Evolutionary conservation across 225 moss, liverwort and hornwort genomes (phyloP).

Genomic region (Polytrichum commune): DNA sequence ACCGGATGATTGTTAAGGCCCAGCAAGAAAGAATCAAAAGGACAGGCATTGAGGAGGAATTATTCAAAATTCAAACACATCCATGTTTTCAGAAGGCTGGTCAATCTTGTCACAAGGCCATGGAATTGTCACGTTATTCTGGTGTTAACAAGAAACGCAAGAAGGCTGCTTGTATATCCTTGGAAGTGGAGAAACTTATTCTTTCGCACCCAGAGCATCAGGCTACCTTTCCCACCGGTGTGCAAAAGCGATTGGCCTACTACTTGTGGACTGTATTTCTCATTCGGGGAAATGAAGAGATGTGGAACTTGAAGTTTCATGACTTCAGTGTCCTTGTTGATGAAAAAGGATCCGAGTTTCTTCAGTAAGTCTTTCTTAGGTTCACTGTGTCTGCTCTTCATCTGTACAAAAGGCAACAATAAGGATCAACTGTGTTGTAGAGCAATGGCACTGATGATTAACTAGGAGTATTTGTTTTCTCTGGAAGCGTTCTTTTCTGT

Average conservation of each 20-base stretch:
- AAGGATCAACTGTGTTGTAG: too few relatives aligned
- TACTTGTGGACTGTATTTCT: conserved; percentile 34
- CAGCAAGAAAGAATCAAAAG: conserved; percentile 24
- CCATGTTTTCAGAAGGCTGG: conserved; percentile 23
- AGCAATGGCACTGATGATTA: too few relatives aligned
- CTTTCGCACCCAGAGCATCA: conserved; percentile 30
- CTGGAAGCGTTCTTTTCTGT: too few relatives aligned
- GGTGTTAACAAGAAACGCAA: conserved; percentile 32
- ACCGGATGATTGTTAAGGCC: conserved; percentile 29
- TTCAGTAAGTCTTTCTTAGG: conserved; percentile 22
- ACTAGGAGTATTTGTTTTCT: too few relatives aligned
- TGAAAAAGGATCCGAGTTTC: conserved; percentile 27
- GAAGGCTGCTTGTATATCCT: conserved; percentile 30
- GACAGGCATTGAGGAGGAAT: conserved; percentile 18
- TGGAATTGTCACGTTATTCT: conserved; percentile 29
- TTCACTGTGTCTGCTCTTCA: too few relatives aligned
- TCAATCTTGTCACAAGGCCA: conserved; percentile 28
- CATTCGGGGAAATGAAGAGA: conserved; percentile 32
- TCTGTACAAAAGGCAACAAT: too few relatives aligned
- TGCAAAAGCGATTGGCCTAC: conserved; percentile 32
- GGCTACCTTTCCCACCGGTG: conserved; percentile 23
- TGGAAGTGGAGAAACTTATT: conserved; percentile 32
- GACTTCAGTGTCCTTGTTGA: conserved; percentile 25
- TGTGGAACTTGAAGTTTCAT: conserved; percentile 31
- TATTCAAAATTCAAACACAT: conserved; percentile 29